Conservation (phyloP, 495 filamentous ascomycete genomes). For the Aspergillus olivimuriae region DNA sequence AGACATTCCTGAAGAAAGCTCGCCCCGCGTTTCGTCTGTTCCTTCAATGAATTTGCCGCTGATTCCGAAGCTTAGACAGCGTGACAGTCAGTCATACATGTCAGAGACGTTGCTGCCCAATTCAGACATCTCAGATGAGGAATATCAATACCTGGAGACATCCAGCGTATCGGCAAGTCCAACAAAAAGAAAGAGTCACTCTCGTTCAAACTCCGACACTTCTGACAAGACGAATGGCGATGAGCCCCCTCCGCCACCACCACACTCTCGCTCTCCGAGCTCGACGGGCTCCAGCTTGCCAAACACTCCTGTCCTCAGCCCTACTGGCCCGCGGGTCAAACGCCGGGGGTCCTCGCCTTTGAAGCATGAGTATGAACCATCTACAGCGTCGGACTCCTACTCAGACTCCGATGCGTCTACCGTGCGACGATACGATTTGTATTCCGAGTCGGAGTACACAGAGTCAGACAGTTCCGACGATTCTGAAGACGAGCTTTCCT, state of each 20-base stretch:
- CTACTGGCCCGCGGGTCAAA: conserved; percentile 38
- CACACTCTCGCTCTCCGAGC: conserved; percentile 46
- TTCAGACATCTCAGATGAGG: conserved; percentile 33
- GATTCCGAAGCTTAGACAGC: conserved; percentile 48
- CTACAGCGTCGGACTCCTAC: conserved; percentile 60
- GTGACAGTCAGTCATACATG: conserved; percentile 33
- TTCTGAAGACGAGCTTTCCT: conserved; percentile 39
- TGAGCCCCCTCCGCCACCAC: conserved; percentile 43
- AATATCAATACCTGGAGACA: conserved; percentile 13
- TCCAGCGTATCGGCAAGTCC: conserved; percentile 23
- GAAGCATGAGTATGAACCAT: conserved; percentile 97
- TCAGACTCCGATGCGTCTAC: conserved; percentile 48
- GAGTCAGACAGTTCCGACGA: conserved; percentile 47
- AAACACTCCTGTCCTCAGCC: conserved; percentile 45
- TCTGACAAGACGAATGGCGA: conserved; percentile 27
- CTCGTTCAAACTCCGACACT: conserved; percentile 24
- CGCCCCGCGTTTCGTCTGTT: conserved; percentile 49
- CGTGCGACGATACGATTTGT: conserved; percentile 41
- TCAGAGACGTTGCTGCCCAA: conserved; percentile 13
- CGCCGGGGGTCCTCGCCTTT: conserved; percentile 85
- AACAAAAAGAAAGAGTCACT: conserved; percentile 28
- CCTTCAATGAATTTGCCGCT: conserved; percentile 50
- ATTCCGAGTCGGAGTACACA: conserved; percentile 40
- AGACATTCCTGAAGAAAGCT: conserved; percentile 20
- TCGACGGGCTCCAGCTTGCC: conserved; percentile 42